A percentile compares a stretch with the other conserved stretches of the same genome.
phyloP scores from a whole-genome alignment of 345 rosid species.

The Tarenaya hassleriana region DNA sequence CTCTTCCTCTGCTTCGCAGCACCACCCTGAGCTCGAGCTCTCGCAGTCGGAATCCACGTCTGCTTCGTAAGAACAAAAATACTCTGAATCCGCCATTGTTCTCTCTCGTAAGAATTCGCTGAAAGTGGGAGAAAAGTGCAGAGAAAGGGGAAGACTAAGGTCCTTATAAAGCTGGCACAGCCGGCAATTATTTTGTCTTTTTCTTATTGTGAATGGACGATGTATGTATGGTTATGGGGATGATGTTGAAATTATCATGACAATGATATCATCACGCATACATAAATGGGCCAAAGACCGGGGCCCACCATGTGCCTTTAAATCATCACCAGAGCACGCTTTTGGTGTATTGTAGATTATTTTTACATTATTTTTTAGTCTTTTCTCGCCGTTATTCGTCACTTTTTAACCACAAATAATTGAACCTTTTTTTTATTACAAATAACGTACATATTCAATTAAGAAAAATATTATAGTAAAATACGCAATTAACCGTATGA shows the following conservation, averaged over 20 bases:
- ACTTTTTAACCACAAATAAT: not conserved
- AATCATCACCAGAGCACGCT: slow-evolving; percentile 12
- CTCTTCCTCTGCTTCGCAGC: slow-evolving; percentile 13
- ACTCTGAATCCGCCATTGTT: slow-evolving; percentile 22
- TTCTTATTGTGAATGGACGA: slow-evolving; percentile 14
- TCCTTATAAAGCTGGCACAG: slow-evolving; percentile 24
- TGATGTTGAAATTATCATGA: not conserved
- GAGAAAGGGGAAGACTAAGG: slow-evolving; percentile 16
- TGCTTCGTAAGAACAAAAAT: slow-evolving; percentile 25
- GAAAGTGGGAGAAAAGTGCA: not conserved
- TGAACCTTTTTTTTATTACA: no score
- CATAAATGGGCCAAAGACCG: no score
- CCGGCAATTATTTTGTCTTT: slow-evolving; percentile 23
- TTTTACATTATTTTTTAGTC: no score
- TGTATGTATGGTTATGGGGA: not conserved
- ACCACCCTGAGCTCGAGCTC: slow-evolving; percentile 22
- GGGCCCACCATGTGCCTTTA: slow-evolving; percentile 29
- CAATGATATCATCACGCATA: not conserved
- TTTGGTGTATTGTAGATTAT: slow-evolving; percentile 1
- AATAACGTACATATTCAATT: no score
- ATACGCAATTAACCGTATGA: no score
- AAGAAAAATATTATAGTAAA: no score
- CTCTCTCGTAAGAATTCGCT: not conserved
- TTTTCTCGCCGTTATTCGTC: no score
- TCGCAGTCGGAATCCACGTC: slow-evolving; percentile 29